Base-by-base conservation (phyloP, 2,329 filamentous ascomycete species). In the Tolypocladium guangdongense region DNA sequence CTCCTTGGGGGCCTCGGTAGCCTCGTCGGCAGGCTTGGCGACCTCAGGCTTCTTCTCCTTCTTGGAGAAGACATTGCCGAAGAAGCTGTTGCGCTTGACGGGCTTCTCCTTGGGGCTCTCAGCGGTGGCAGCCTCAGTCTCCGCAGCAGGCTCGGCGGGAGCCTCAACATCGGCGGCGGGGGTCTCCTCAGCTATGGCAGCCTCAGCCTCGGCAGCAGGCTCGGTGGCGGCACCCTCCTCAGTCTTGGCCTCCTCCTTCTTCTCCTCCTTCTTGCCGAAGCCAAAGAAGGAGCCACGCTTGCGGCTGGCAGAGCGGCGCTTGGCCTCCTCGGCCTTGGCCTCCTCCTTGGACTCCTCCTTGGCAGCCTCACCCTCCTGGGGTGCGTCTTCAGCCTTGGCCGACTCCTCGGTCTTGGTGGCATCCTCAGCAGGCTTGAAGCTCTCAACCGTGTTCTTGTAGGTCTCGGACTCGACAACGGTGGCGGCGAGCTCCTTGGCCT, bases 391-490 rank as follows among this genome's bases (percentile, higher is more conserved):
- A 54, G 68, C 67, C 50, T 63, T 55, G 38, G 58, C 55, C 61
- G 63, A 58, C 58, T 71, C 70, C 57, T 71, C 71, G 35, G 68
- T 62, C 60, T 72, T 69, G 54, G 65, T 56, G 20, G 67, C 58
- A 33, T 64, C 68, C 51, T 63, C 66, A 46, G 64, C 66, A 38
- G 77, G 78, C 71, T 81, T 81, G 61, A 82, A 73, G 66, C 84
- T 86, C 75, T 90, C 87, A 22, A 93, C 73, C 60, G 88, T 84
- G 63, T 81, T 78, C 84, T 96, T 96, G 85, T 96, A 99, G 56
- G 82, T 81, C 72, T 96, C 90, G 63, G 84, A 86, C 72, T 85
- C 83, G 59, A 82, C 81, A 63, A 96, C 81, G 53, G 79, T 79
- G 59, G 87, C 78, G 65, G 84, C 86, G 55, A 88, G 76, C 63